Base-by-base conservation (phyloP, 2,329 filamentous ascomycete species). In the Escovopsis sp. region DNA sequence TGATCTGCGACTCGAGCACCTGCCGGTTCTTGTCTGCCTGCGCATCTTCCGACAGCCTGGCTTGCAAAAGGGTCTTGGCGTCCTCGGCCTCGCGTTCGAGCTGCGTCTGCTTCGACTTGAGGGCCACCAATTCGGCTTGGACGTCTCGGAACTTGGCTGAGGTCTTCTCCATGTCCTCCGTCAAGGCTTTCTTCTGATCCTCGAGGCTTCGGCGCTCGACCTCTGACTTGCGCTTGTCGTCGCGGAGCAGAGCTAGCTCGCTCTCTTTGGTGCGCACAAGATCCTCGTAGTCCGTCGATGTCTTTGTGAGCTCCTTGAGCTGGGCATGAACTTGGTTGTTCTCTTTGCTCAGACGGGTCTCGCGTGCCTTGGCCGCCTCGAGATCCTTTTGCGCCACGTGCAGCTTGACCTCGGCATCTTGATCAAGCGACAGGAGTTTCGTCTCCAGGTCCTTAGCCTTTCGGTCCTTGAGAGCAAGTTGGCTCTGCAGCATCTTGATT, bases 201-300 rank as follows among this genome's bases (percentile, higher is more conserved):
- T 94, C 86, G 31, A 94, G 77, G 12, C 70, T 71, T 47, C 77
- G 79, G 27, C 81, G 83, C 52, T 95, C 88, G 40, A 79, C 76
- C 57, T 94, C 84, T 50, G 82, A 81, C 48, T 81, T 85, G 57
- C 82, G 84, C 48, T 88, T 76, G 57, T 98, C 91, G 10, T 79
- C 78, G 51, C 87, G 85, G 30, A 96, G 71, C 37, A 96, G 72
- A 1, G 81, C 74, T 15, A 98, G 68, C 56, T 98, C 93, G 58
- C 88, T 94, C 57, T 98, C 91, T 58, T 96, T 98, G 45, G 84
- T 81, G 20, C 87, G 76, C 20, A 98, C 82, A 35, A 96, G 74
- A 52, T 96, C 89, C 60, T 98, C 91, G 50, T 94, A 96, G 55
- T 88, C 86, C 0, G 87, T 93, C 1, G 89, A 94, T 0, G 89